phyloP scores from a whole-genome alignment of 1,284 basidiomycete species.

The Phellopilus nigrolimitatus region DNA sequence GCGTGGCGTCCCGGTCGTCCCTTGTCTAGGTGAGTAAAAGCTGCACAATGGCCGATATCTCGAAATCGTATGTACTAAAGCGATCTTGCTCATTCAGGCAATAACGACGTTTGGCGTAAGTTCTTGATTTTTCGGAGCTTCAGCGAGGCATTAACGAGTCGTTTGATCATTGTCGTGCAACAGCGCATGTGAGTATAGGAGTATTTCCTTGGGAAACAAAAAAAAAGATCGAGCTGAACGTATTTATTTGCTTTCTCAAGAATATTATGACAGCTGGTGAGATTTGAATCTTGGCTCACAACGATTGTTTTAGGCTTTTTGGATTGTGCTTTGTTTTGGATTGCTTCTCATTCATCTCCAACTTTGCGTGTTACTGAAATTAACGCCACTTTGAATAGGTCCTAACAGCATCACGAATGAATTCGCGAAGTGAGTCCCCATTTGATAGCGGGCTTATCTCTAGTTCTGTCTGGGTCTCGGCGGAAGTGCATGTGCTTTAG shows the following conservation, averaged over 20 bases:
- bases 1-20: conserved; percentile 77
- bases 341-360: not conserved
- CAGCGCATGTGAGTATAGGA: conserved; percentile 53
- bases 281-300: conserved; percentile 11
- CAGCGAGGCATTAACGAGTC: conserved; percentile 12
- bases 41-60: too few species aligned
- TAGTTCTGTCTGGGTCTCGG: not conserved
- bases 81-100: conserved; percentile 43
- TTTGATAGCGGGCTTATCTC: not conserved
- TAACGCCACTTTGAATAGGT: too few species aligned
- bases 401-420: conserved; percentile 78
- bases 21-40: conserved; percentile 62
- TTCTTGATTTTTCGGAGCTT: conserved; percentile 22
- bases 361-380: too few species aligned
- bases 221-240: conserved; percentile 1
- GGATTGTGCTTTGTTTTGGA: conserved; percentile 29
- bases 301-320: conserved; percentile 10
- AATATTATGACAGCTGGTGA: conserved; percentile 64
- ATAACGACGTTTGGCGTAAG: conserved; percentile 87
- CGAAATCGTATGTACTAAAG: not conserved
- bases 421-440: conserved; percentile 56
- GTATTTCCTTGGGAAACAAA: conserved; percentile 1
- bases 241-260: conserved; percentile 31
- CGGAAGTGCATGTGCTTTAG: too few species aligned
- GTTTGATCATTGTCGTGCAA: not conserved